Base-by-base conservation (phyloP, 495 filamentous ascomycete genomes). In the Parachaetomium inaequale region DNA sequence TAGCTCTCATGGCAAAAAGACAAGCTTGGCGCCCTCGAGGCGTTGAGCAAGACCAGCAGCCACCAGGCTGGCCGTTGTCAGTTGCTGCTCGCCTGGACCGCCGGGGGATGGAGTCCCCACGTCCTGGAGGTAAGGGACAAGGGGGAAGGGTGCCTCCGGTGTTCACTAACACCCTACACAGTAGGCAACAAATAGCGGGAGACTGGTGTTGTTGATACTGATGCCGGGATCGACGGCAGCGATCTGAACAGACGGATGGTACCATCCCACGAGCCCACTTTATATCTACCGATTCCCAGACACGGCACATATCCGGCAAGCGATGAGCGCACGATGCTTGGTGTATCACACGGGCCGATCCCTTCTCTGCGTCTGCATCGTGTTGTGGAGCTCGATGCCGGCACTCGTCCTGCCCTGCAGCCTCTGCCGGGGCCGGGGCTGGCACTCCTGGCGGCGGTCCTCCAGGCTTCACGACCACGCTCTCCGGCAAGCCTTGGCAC, bases 321-420 rank as follows among this genome's bases (percentile, higher is more conserved):
- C 47, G 49, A 34, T 4, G 23, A 59, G 23, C 40, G 38, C 25
- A 28, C 26, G 31, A 28, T 26, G 51, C 38, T 34, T 54, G 26
- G 36, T 58, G 32, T 46, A 56, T 31, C 56, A 60, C 56, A 63
- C 57, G 62, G 62, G 62, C 57, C 57, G 62, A 55, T 60, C 62
- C 62, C 50, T 46, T 46, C 45, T 21, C 21, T 59, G 49, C 55
- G 17, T 58, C 49, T 52, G 57, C 62, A 55, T 64, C 56, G 57
- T 49, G 38, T 42, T 42, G 62, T 56, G 56, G 62, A 59, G 38
- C 56, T 60, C 15, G 43, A 59, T 45, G 62, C 57, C 62, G 62
- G 62, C 55, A 63, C 11, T 63, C 36, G 12, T 40, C 12, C 42
- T 52, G 25, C 47, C n/a, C 42, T 52, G 32, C 60, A 55, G 38